phyloP scores from a whole-genome alignment of 2,329 filamentous ascomycete species.

The Polytolypa hystricis region DNA sequence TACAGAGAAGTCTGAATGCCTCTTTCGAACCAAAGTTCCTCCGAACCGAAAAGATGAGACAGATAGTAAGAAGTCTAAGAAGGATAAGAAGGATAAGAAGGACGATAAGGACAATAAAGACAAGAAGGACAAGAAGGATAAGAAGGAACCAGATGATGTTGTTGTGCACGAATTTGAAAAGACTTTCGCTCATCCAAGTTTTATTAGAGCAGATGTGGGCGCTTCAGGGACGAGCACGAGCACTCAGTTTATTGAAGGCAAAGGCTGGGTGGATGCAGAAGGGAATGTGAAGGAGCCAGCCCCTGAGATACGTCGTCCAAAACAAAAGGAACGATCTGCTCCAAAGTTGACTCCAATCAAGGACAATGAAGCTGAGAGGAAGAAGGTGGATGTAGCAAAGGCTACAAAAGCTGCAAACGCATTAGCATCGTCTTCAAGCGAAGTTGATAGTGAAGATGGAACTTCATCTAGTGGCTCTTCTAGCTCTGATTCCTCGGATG shows the following conservation, averaged over 20 bases:
- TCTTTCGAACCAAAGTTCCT: slow-evolving; percentile 74
- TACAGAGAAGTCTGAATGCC: slow-evolving; percentile 66
- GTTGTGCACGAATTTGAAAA: slow-evolving; percentile 83
- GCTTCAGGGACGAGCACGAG: slow-evolving; percentile 38
- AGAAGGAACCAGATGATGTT: slow-evolving; percentile 50
- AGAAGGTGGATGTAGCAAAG: slow-evolving; percentile 7
- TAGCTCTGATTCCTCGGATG: slow-evolving; percentile 13
- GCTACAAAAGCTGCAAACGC: slow-evolving; percentile 11
- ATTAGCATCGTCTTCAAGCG: slow-evolving; percentile 17
- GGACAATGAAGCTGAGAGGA: slow-evolving; percentile 7
- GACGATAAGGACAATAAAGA: slow-evolving; percentile 12
- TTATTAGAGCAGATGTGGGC: slow-evolving; percentile 51
- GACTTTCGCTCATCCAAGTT: slow-evolving; percentile 69
- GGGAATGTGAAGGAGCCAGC: slow-evolving; percentile 54
- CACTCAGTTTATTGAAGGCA: slow-evolving; percentile 64
- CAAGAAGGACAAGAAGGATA: slow-evolving; percentile 50
- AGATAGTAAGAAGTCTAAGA: slow-evolving; percentile 19
- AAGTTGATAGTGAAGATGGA: slow-evolving; percentile 20
- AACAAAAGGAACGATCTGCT: slow-evolving; percentile 20
- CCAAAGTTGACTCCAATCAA: slow-evolving; percentile 12
- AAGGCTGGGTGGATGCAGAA: slow-evolving; percentile 75
- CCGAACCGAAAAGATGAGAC: slow-evolving; percentile 38
- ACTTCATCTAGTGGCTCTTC: slow-evolving; percentile 17
- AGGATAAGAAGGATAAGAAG: no score
- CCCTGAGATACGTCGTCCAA: slow-evolving; percentile 16